A percentile compares a stretch with the other conserved stretches of the same genome.
phyloP scores from a whole-genome alignment of 2,329 filamentous ascomycete genomes.

The Xenoacremonium recifei region DNA sequence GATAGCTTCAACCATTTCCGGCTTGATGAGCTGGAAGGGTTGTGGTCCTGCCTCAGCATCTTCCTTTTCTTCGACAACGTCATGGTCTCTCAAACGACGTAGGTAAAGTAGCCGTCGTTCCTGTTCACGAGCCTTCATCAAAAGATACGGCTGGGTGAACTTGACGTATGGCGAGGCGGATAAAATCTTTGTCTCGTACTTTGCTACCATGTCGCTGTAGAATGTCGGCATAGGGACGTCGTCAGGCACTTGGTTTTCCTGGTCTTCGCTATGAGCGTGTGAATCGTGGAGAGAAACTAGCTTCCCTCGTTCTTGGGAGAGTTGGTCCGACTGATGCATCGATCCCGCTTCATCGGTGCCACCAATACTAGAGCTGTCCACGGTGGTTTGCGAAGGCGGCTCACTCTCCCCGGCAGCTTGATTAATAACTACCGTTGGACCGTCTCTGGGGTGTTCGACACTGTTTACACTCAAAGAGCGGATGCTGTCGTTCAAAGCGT shows the following conservation, averaged over 20 bases:
- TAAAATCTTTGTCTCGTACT: slow-evolving; percentile 88
- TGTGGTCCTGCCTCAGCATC: slow-evolving; percentile 61
- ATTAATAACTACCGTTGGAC: slow-evolving; percentile 31
- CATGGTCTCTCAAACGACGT: slow-evolving; percentile 78
- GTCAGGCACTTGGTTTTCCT: slow-evolving; percentile 64
- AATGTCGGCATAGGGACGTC: slow-evolving; percentile 85
- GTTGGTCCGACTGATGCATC: slow-evolving; percentile 21
- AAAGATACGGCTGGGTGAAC: slow-evolving; percentile 88
- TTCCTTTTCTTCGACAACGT: slow-evolving; percentile 54
- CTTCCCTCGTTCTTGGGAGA: slow-evolving; percentile 25
- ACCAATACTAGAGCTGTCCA: slow-evolving; percentile 26
- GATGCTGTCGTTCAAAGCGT: slow-evolving; percentile 40
- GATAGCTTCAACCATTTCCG: slow-evolving; percentile 89
- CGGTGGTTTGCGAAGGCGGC: slow-evolving; percentile 31
- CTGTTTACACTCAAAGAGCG: slow-evolving; percentile 32
- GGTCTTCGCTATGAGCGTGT: slow-evolving; percentile 45
- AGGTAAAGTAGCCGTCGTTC: slow-evolving; percentile 81
- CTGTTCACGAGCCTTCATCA: slow-evolving; percentile 89
- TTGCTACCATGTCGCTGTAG: slow-evolving; percentile 92
- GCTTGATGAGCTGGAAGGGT: slow-evolving; percentile 86
- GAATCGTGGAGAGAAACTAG: slow-evolving; percentile 40
- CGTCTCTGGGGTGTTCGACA: slow-evolving; percentile 26
- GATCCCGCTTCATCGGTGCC: slow-evolving; percentile 29
- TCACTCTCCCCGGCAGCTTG: slow-evolving; percentile 38
- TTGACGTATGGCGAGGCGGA: slow-evolving; percentile 96